Base-by-base conservation (phyloP, 306 rosid genomes). In the Gleditsia sinensis region DNA sequence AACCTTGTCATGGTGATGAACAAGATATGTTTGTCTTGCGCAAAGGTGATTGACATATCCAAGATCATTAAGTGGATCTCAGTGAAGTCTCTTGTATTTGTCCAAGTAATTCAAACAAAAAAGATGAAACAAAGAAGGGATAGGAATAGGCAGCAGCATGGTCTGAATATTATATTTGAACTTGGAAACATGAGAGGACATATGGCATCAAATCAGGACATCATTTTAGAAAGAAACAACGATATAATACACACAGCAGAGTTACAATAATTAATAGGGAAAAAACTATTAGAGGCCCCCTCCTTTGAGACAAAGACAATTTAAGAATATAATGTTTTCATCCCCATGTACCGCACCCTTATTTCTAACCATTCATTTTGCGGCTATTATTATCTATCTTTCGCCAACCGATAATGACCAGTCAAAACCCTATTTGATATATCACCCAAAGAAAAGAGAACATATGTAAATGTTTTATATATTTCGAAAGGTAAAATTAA, bases 21-120 rank as follows among this genome's bases (percentile, higher is more conserved):
- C 88, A 88, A 81, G 67, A 78, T 83, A 74, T 85, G 86, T 85
- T 85, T 90, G 87, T 85, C 89, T 81, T 77, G 82, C 78, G 90
- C 83, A 78, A 56, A 74, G 37, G 43, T 72, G 77, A 72, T 75
- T 69, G 74, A 68, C 78, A 69, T 78, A 67, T 61, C 76, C 72
- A 81, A 75, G 77, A 84, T 82, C 62, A 74, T 62, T 43, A 67
- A 60, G 71, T 75, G 75, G 66, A 76, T 71, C 73, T 72, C 66
- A 76, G 74, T 71, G 67, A 63, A 58, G 82, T 72, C 81, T 66
- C 75, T 57, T 39, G 58, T 50, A 76, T 69, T 83, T 87, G 91
- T 89, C 90, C 81, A 67, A 78, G 45, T 71, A 88, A 23, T 51
- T 61, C 71, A 68, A 77, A 82, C 82, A 83, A 79, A 37, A 34